These are phyloP conservation scores for Ophiostoma perfectum DNA, from an alignment of 2,329 filamentous ascomycete genomes.

Conservation along the genomic window DNA sequence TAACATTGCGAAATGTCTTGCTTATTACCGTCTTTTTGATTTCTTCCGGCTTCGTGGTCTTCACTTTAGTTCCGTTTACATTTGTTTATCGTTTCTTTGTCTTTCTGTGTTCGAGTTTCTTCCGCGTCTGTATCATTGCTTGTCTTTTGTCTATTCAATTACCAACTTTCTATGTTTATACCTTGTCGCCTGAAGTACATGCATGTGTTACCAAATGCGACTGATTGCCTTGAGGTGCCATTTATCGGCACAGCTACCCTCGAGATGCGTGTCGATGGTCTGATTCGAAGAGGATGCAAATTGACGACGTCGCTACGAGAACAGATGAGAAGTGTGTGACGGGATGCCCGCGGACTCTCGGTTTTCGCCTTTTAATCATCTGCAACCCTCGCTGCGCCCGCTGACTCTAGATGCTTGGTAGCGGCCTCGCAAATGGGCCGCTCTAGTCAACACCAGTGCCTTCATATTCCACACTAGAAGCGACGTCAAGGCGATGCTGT, in stretches of 20 bases:
- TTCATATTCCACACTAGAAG: background rate
- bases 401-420: background rate
- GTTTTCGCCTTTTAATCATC: background rate
- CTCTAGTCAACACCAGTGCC: background rate
- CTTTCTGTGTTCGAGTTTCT: background rate
- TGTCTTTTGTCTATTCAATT: conserved; percentile 2
- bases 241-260: too few species aligned
- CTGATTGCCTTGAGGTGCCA: background rate
- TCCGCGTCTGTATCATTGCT: background rate
- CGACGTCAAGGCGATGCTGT: background rate
- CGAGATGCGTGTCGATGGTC: too few species aligned
- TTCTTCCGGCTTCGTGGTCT: background rate
- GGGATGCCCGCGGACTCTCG: too few species aligned
- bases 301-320: too few species aligned
- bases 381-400: background rate
- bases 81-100: background rate
- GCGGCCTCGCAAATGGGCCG: conserved; percentile 1
- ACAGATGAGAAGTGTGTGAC: too few species aligned
- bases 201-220: background rate
- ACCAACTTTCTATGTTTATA: background rate
- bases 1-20: too few species aligned
- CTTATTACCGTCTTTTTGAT: background rate
- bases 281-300: too few species aligned
- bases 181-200: background rate
- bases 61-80: background rate